A percentile compares a stretch with the other conserved stretches of the same genome.
These are phyloP conservation scores for Globisporangium megalacanthum DNA, from an alignment of 352 stramenopile genomes.

Conservation along the genomic window DNA sequence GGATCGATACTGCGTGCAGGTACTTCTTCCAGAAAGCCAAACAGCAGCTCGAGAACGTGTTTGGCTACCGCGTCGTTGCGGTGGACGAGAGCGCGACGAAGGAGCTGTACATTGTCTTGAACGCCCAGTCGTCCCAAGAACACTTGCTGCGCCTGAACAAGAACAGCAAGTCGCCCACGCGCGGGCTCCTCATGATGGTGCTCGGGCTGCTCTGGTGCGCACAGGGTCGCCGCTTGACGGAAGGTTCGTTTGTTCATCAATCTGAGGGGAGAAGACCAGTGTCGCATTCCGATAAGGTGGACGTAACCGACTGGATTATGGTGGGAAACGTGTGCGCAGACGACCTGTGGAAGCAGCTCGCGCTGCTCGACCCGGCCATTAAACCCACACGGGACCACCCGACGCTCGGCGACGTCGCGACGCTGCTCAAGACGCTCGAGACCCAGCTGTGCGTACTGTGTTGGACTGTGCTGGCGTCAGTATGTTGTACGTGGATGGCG, in stretches of 20 bases:
- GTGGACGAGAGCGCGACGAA: constrained; percentile 63
- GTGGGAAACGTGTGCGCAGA: constrained; percentile 40
- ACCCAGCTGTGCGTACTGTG: constrained; percentile 70
- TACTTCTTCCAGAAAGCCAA: constrained; percentile 80
- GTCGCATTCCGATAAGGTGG: too few relatives aligned
- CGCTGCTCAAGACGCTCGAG: constrained; percentile 76
- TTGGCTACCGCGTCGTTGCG: constrained; percentile 68
- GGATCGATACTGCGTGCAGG: too few relatives aligned
- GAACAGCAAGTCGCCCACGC: constrained; percentile 46
- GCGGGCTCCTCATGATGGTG: constrained; percentile 78
- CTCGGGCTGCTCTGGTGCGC: constrained; percentile 81
- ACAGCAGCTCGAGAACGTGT: constrained; percentile 67
- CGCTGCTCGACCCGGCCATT: constrained; percentile 52
- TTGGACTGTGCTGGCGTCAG: constrained; percentile 3
- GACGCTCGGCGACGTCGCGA: constrained; percentile 62
- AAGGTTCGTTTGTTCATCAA: too few relatives aligned
- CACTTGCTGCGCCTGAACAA: constrained; percentile 77
- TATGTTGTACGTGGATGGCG: too few relatives aligned
- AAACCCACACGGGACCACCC: constrained; percentile 55
- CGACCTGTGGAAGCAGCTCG: constrained; percentile 76
- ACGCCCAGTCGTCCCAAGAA: constrained; percentile 60
- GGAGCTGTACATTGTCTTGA: constrained; percentile 79
- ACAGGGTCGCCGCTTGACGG: constrained; percentile 45
- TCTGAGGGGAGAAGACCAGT: too few relatives aligned
- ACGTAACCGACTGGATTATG: too few relatives aligned